These are phyloP conservation scores for Porphyrellus cyaneotinctus DNA, from an alignment of 768 basidiomycete species.

Conservation along the genomic window DNA sequence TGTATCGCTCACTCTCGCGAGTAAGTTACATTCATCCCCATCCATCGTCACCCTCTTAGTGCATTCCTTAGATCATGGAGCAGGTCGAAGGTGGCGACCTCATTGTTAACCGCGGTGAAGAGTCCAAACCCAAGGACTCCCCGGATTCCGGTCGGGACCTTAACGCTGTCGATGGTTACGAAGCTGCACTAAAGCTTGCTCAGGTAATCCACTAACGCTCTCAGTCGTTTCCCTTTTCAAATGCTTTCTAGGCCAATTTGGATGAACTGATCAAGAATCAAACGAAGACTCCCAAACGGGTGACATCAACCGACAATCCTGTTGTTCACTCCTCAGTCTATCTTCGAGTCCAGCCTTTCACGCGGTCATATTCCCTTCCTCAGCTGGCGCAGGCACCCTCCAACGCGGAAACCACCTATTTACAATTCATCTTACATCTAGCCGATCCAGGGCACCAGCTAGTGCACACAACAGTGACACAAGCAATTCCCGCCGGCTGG, in stretches of 20 bases:
- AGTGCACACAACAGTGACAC: slow-evolving; percentile 73
- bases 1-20: slow-evolving; percentile 80
- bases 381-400: slow-evolving; percentile 22
- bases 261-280: slow-evolving; percentile 72
- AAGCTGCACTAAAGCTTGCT: slow-evolving; percentile 80
- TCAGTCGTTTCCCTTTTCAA: background rate
- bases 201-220: slow-evolving; percentile 47
- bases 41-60: slow-evolving; percentile 5
- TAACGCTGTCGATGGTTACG: slow-evolving; percentile 79
- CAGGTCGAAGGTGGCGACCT: slow-evolving; percentile 93
- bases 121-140: slow-evolving; percentile 62
- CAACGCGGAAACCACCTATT: slow-evolving; percentile 32
- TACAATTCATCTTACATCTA: slow-evolving; percentile 63
- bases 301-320: slow-evolving; percentile 45
- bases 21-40: slow-evolving; percentile 42
- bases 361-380: slow-evolving; percentile 50
- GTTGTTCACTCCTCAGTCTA: slow-evolving; percentile 88
- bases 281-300: slow-evolving; percentile 30
- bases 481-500: slow-evolving; percentile 83
- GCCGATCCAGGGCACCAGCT: slow-evolving; percentile 79
- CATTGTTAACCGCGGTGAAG: slow-evolving; percentile 78
- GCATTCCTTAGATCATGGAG: slow-evolving; percentile 69
- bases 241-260: slow-evolving; percentile 59
- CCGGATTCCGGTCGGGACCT: slow-evolving; percentile 56
- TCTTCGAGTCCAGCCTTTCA: slow-evolving; percentile 88